These are phyloP conservation scores for Kappamyces sp. DNA, from an alignment of 192 early-diverging fungal species.

Conservation along the genomic window DNA sequence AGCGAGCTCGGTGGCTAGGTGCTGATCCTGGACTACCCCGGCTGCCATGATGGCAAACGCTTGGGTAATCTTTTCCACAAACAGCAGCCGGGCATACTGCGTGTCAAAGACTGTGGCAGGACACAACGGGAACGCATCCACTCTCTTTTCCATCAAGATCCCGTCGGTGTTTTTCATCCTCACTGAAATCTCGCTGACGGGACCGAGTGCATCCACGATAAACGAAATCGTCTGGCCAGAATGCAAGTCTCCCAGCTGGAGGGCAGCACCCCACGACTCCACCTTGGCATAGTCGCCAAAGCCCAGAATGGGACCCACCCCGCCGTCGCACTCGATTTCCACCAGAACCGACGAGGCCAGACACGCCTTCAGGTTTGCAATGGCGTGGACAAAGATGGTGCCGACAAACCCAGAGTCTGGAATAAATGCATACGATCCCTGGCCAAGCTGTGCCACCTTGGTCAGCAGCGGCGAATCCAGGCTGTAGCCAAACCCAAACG, in stretches of 20 bases:
- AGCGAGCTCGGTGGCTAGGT: constrained; percentile 2
- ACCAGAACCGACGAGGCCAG: constrained; percentile 2
- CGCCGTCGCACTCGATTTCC: constrained; percentile 6
- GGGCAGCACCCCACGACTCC: no score
- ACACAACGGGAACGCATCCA: no score
- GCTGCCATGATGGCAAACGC: constrained; percentile 1
- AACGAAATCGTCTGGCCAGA: no score
- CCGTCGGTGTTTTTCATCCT: no score
- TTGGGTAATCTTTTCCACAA: constrained; percentile 15
- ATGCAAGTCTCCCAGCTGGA: no score
- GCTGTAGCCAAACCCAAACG: constrained; percentile 36
- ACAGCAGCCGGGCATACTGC: constrained; percentile 7
- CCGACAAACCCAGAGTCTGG: constrained; percentile 33
- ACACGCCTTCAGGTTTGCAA: constrained; percentile 13
- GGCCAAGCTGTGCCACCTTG: constrained; percentile 17
- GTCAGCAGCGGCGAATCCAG: constrained; percentile 20
- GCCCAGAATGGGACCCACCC: not conserved
- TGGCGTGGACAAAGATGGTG: constrained; percentile 29
- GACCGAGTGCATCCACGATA: no score
- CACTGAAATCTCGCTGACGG: no score
- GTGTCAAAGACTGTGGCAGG: not conserved
- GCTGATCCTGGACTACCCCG: constrained; percentile 4
- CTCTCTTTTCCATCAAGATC: no score
- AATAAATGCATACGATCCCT: constrained; percentile 28
- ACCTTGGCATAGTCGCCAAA: no score